These are phyloP conservation scores for Nigrograna mackinnonii DNA, from an alignment of 2,329 filamentous ascomycete species.

Conservation along the genomic window DNA sequence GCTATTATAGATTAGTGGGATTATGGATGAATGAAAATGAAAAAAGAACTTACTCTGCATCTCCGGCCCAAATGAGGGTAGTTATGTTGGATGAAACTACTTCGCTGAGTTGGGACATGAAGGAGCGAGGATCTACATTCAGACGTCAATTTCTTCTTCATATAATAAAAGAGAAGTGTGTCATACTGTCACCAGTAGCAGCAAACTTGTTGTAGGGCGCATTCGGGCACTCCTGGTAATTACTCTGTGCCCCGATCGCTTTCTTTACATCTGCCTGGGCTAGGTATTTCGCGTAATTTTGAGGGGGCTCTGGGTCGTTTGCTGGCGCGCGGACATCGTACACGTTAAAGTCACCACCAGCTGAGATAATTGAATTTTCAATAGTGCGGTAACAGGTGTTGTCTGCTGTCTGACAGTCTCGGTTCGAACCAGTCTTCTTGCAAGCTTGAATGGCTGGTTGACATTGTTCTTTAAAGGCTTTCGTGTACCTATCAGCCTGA, in stretches of 20 bases:
- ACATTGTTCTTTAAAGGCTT: constrained; percentile 62
- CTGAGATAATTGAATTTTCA: constrained; percentile 51
- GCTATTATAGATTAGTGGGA: constrained; percentile 2
- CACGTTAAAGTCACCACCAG: constrained; percentile 53
- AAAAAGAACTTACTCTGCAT: constrained; percentile 44
- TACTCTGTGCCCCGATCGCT: constrained; percentile 60
- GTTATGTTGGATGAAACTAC: constrained; percentile 31
- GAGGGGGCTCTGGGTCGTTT: constrained; percentile 59
- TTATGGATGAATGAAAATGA: background rate
- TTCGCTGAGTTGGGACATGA: constrained; percentile 18
- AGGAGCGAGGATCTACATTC: constrained; percentile 18
- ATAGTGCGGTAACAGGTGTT: constrained; percentile 56
- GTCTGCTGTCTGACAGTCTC: constrained; percentile 56
- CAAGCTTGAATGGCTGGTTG: constrained; percentile 57
- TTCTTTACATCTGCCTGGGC: constrained; percentile 54
- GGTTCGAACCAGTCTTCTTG: constrained; percentile 50
- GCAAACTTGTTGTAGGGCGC: constrained; percentile 48
- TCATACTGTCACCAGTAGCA: constrained; percentile 50
- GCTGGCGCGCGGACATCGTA: constrained; percentile 61
- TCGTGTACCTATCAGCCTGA: constrained; percentile 57
- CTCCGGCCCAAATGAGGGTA: constrained; percentile 43
- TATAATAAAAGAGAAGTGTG: constrained; percentile 23
- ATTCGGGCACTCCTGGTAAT: constrained; percentile 55
- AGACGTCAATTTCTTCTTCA: constrained; percentile 6
- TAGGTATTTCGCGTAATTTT: constrained; percentile 58